phyloP scores from a whole-genome alignment of 805 yeast genomes.

The Wickerhamiella nectarea region DNA sequence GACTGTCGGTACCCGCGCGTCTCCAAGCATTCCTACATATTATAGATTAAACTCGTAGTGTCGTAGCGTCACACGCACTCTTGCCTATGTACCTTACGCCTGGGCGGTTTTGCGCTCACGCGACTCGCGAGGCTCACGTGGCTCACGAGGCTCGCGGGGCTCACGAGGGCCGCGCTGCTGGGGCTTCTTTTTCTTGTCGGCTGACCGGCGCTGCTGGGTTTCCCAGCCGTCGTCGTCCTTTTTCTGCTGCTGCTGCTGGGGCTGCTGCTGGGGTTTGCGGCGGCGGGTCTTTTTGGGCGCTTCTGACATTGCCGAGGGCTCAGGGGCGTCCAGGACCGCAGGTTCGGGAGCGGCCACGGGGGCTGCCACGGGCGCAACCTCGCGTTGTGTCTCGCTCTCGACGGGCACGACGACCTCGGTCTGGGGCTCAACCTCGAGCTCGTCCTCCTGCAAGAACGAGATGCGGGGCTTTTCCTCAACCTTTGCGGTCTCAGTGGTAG shows the following conservation, averaged over 20 bases:
- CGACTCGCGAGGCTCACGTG: neutral
- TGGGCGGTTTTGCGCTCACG: neutral
- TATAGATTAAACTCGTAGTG: no score
- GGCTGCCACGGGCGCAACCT: neutral
- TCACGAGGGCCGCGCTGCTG: neutral
- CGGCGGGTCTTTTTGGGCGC: neutral
- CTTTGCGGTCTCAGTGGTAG: neutral
- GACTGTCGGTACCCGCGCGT: conserved; percentile 8
- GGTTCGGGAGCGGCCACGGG: neutral
- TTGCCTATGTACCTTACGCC: neutral
- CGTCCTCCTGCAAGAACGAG: conserved; percentile 14
- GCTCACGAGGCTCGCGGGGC: neutral
- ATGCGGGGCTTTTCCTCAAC: conserved; percentile 1
- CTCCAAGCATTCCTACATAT: conserved; percentile 11
- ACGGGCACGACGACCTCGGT: neutral
- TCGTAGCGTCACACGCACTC: no score
- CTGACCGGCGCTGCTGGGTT: neutral
- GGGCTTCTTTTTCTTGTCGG: neutral
- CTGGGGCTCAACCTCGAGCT: conserved; percentile 1
- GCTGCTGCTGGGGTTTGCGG: neutral
- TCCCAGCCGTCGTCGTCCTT: neutral
- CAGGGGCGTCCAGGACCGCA: neutral
- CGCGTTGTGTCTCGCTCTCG: no score
- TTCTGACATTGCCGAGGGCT: neutral
- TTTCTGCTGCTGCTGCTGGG: neutral